Evolutionary conservation across 441 rosid genomes (phyloP), one percentile per base, ranked within the genome.

Genomic region (Melastoma candidum): DNA sequence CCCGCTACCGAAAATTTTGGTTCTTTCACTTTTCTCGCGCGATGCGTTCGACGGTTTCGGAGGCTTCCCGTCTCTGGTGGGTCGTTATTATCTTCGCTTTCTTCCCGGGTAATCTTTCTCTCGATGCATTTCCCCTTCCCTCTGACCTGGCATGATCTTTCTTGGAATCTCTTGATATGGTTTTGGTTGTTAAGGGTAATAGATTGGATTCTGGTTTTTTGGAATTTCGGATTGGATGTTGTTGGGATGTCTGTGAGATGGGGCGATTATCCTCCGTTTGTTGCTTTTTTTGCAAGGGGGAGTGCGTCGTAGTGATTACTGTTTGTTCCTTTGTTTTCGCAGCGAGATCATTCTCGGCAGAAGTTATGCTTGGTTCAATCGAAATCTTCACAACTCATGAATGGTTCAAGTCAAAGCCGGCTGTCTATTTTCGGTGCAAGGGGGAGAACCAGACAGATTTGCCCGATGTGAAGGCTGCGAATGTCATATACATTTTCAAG

Each of bases 391-490:
- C 57, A 2, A 77, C 80, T 29, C 98, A 88, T 49, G 97, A 88
- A 47, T 80, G 77, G 87, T 54, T 88, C n/a, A 53, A 49, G 44
- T 44, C 64, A 5, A 72, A 79, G 14, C 94, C 95, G 6, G 81
- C 71, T 2, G 82, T 92, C 26, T 92, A 88, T 70, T 88, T 92
- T 62, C 66, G 57, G 11, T 92, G 98, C 66, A 75, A 77, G 69
- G 92, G 84, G 69, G 90, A 80, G 74, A 79, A 81, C 73, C 50
- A 43, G 49, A 77, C 77, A 12, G 69, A 56, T 12, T 71, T 92
- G 61, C 97, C 92, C 0, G 94, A 88, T 63, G 92, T 92, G 22
- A 77, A 63, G 75, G 61, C 74, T 44, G 54, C 68, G 0, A 63
- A 71, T 27, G 53, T 60, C 26, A 7, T 76, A 25, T 85, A 82